phyloP scores from a whole-genome alignment of 257 asterid species.

The Ehretia macrophylla region DNA sequence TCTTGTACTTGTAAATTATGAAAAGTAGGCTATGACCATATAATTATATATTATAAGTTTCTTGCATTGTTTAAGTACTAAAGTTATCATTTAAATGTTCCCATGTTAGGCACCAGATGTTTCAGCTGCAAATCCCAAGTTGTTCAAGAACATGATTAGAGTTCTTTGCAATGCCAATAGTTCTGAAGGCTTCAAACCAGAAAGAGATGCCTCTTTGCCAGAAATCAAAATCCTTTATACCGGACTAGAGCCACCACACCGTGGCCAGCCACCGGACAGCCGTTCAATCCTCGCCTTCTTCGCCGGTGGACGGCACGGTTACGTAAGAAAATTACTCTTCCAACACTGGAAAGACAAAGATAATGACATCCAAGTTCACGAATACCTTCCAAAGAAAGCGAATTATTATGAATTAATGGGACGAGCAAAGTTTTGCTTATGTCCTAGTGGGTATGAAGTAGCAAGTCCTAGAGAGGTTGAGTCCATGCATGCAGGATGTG shows the following conservation, averaged over 20 bases:
- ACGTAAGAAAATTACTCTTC: conserved; percentile 33
- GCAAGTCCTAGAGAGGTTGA: conserved; percentile 62
- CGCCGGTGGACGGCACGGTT: conserved; percentile 64
- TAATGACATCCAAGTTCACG: conserved; percentile 36
- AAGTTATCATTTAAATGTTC: not conserved
- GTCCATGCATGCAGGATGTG: conserved; percentile 44
- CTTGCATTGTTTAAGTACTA: not conserved
- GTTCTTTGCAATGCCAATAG: conserved; percentile 66
- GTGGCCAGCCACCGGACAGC: conserved; percentile 10
- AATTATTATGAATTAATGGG: conserved; percentile 40
- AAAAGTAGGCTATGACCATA: too few species aligned
- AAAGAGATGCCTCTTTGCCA: conserved; percentile 45
- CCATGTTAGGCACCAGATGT: conserved; percentile 42
- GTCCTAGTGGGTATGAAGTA: conserved; percentile 71
- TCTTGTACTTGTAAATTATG: too few species aligned
- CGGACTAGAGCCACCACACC: conserved; percentile 30
- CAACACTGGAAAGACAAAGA: conserved; percentile 38
- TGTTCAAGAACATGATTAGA: conserved; percentile 37
- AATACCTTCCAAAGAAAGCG: conserved; percentile 37
- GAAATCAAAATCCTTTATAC: conserved; percentile 33
- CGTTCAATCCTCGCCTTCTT: conserved; percentile 47
- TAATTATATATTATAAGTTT: not conserved
- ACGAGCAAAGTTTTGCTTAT: conserved; percentile 39
- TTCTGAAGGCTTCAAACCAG: conserved; percentile 52
- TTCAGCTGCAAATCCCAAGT: conserved; percentile 22